Percentiles rank a stretch among this genome's conserved stretches.
These are phyloP conservation scores for Thoreauomyces humboldtii DNA, from an alignment of 192 early-diverging fungal genomes.

Conservation along the genomic window DNA sequence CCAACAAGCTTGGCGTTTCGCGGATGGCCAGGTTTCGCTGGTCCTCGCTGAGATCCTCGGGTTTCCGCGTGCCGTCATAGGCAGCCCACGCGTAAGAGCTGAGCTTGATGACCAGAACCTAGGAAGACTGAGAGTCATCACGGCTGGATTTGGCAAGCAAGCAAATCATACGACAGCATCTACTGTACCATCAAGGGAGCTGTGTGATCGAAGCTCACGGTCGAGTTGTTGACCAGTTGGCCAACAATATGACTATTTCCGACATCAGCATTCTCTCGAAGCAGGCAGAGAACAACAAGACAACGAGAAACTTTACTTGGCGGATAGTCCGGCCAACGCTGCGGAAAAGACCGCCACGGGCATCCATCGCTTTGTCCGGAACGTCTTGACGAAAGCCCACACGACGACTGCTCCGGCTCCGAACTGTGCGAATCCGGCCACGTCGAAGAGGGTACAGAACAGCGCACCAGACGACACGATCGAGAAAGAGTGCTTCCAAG, in stretches of 20 bases:
- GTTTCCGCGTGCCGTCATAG: slow-evolving; percentile 66
- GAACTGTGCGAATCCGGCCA: slow-evolving; percentile 36
- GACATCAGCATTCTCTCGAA: too few species aligned
- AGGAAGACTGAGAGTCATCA: too few species aligned
- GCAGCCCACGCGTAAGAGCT: slow-evolving; percentile 87
- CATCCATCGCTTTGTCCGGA: slow-evolving; percentile 21
- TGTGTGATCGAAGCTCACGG: slow-evolving; percentile 75
- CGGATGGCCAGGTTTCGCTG: slow-evolving; percentile 63
- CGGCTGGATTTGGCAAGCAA: too few species aligned
- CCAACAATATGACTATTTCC: slow-evolving; percentile 26
- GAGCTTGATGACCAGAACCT: slow-evolving; percentile 89
- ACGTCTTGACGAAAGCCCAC: slow-evolving; percentile 16
- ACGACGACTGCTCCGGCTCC: slow-evolving; percentile 19
- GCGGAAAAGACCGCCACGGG: slow-evolving; percentile 35
- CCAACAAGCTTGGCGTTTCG: slow-evolving; percentile 63
- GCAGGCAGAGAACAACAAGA: too few species aligned
- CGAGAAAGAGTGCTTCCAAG: slow-evolving; percentile 41
- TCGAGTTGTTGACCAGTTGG: slow-evolving; percentile 35
- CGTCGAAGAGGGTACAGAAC: slow-evolving; percentile 37
- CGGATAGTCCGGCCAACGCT: slow-evolving; percentile 36
- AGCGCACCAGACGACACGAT: slow-evolving; percentile 30
- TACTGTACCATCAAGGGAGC: slow-evolving; percentile 96
- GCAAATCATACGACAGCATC: too few species aligned
- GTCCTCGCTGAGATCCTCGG: slow-evolving; percentile 57
- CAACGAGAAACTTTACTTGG: slow-evolving; percentile 27